Evolutionary conservation across 257 asterid species (phyloP), one percentile per base, ranked within the genome.

Genomic region (Osmanthus fragrans): DNA sequence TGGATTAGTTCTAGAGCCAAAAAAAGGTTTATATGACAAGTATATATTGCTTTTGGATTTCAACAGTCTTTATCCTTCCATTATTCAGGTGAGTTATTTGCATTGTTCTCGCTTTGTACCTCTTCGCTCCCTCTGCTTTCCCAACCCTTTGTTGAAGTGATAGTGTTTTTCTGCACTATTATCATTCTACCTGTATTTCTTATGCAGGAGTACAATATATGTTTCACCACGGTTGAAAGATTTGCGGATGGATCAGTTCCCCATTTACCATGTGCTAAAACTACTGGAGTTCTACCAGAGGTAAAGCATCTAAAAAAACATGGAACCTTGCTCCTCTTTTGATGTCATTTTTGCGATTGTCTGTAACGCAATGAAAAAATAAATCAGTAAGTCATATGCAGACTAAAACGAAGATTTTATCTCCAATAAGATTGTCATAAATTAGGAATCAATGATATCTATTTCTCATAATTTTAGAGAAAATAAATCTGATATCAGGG

Each of bases 11-110:
- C 88, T 96, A 88, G 99, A 96, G 89, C 99, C 99, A 29, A 96
- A 93, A 88, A 90, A 85, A 81, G 99, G 99, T 66, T 87, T 96
- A 47, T 96, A 96, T 79, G 99, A 96, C 88, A 96, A 96, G 85
- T 96, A 89, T 84, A 86, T 90, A 72, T 85, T 96, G 80, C 97
- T 96, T 80, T 86, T 96, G 85, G 99, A 96, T 87, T 96, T 96
- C 89, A 96, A 96, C 92, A 96, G 99, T 85, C 98, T 96, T 75
- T 96, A 96, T 87, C 99, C 99, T 78, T 96, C 99, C 70, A 96
- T 96, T 77, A 96, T 96, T 87, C 99, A 90, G 98, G 99, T 92
- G 66, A 82, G 79, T 74, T 75, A 64, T 81, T 75, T 69, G 76
- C 33, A 72, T 34, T 81, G 19, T 68, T 54, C 40, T 76, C 67